These are phyloP conservation scores for Canariomyces notabilis DNA, from an alignment of 2,329 filamentous ascomycete species.

Conservation along the genomic window DNA sequence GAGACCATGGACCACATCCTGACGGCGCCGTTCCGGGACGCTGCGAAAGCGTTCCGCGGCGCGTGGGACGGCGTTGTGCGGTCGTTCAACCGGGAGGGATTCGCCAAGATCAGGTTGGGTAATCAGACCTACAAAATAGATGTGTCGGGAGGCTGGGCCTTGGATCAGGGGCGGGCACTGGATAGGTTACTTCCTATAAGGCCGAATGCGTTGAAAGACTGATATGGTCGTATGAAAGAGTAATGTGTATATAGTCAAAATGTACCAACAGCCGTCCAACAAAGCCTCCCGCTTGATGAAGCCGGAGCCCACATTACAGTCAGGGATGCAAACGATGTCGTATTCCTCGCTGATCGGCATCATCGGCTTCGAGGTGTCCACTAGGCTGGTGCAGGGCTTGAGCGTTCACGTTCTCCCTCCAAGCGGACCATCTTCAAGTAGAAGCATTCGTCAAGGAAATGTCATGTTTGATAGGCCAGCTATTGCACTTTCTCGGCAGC, in stretches of 20 bases:
- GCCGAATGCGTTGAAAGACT: slow-evolving; percentile 12
- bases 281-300: not conserved
- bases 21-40: slow-evolving; percentile 53
- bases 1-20: slow-evolving; percentile 52
- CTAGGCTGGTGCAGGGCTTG: too few relatives aligned
- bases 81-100: slow-evolving; percentile 53
- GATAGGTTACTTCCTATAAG: slow-evolving; percentile 47
- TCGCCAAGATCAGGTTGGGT: slow-evolving; percentile 45
- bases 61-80: slow-evolving; percentile 44
- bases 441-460: too few relatives aligned
- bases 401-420: too few relatives aligned
- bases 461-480: too few relatives aligned
- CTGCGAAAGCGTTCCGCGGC: slow-evolving; percentile 36
- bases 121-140: slow-evolving; percentile 53
- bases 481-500: too few relatives aligned
- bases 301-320: too few relatives aligned
- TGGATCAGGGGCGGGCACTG: slow-evolving; percentile 54
- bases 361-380: too few relatives aligned
- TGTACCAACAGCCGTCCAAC: not conserved
- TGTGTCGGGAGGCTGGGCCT: slow-evolving; percentile 50
- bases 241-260: not conserved
- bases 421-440: too few relatives aligned
- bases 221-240: not conserved
- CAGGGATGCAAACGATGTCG: too few relatives aligned
- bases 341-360: too few relatives aligned